Evolutionary conservation across 2,329 filamentous ascomycete genomes (phyloP).

Genomic region (Fusarium mexicanum): DNA sequence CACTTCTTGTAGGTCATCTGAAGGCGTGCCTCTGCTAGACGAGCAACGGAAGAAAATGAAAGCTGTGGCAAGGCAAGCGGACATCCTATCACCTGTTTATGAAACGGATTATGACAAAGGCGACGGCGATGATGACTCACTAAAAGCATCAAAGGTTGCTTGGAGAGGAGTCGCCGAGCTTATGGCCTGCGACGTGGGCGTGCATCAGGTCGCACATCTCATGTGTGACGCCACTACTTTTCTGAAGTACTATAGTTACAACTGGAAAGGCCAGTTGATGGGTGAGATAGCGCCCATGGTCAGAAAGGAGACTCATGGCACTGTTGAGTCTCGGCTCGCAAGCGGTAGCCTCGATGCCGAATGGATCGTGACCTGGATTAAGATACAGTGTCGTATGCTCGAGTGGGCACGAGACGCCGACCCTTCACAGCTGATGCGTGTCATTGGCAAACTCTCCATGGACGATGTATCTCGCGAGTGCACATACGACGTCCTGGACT

Average conservation of each 20-base stretch:
- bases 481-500: constrained; percentile 49
- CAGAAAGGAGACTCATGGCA: not conserved
- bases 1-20: not conserved
- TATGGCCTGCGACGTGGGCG: constrained; percentile 36
- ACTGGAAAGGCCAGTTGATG: constrained; percentile 37
- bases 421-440: constrained; percentile 44
- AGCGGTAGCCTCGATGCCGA: constrained; percentile 47
- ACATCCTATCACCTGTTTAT: not conserved
- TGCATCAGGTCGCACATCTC: constrained; percentile 36
- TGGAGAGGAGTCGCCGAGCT: constrained; percentile 41
- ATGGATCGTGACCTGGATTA: constrained; percentile 49
- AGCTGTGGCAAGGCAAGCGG: not conserved
- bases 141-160: not conserved
- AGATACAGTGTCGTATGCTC: constrained; percentile 47
- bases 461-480: constrained; percentile 3
- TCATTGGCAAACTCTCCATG: constrained; percentile 39
- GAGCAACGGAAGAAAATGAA: not conserved
- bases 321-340: constrained; percentile 53
- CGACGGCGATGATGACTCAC: not conserved
- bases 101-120: not conserved
- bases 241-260: not conserved
- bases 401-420: constrained; percentile 42
- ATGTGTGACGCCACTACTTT: not conserved
- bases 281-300: not conserved
- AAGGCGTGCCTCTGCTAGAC: not conserved